Base-by-base conservation (phyloP, 345 rosid genomes). In the Raphanus raphanistrum region DNA sequence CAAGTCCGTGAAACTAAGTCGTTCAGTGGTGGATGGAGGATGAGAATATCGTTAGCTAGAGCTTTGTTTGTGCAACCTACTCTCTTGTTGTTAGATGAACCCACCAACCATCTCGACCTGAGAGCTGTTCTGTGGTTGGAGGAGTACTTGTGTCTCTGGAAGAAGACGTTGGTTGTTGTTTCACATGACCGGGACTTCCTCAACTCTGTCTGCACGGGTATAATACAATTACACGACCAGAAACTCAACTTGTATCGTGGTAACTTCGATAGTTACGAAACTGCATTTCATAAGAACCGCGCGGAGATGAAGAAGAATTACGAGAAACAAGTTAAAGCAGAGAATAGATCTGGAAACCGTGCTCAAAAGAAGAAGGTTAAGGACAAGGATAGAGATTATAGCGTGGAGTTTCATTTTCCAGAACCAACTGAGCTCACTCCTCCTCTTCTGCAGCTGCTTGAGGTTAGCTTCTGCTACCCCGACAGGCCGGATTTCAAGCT, bases 1-100 rank as follows among this genome's bases (percentile, higher is more conserved):
- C 98, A 92, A 73, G 90, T 71, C 31, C 91, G 94, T 62, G 82
- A 90, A 4, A 94, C 98, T 13, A 60, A 63, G 76, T 92, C 95
- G 3, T 95, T 95, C 81, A 92, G 98, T 77, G 99, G 98, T 83
- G 99, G 99, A 21, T 95, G 98, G 99, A 91, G 99, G 86, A 95
- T 95, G 98, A 84, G 98, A 77, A 92, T 94, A 75, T 92, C 98
- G 3, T 78, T 94, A 70, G 98, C 98, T 8, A 84, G 98, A 82
- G 98, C 99, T 58, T 91, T 94, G 38, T 94, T 94, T 81, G 87
- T 94, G 80, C 98, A 92, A 32, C 99, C 98, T 35, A 92, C 99
- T 31, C 90, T 95, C 28, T 75, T 95, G 80, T 68, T 92, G 73
- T 83, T 95, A 73, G 98, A 95, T 84, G 99, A 95, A 76, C 99